Conservation (phyloP, 306 rosid genomes). For the Gynostemma pentaphyllum region DNA sequence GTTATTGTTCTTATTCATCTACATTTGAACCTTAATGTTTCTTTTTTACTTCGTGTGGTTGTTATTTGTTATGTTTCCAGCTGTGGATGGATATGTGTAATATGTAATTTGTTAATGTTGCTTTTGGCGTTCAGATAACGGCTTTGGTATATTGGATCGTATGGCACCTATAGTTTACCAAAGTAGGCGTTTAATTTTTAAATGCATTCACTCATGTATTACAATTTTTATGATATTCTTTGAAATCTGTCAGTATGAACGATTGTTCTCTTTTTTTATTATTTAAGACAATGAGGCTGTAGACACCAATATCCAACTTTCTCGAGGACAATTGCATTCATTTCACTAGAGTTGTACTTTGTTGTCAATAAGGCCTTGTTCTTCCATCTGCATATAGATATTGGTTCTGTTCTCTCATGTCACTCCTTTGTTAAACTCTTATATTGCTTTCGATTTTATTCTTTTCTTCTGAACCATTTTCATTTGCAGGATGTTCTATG, state of each 20-base stretch:
- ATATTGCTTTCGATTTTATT: slow-evolving; percentile 3
- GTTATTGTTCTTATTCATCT: neutral
- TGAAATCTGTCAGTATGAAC: neutral
- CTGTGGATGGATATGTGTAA: no score
- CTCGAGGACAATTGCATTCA: neutral
- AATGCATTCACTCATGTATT: neutral
- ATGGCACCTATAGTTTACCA: neutral
- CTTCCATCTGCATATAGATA: neutral
- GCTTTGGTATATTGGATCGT: neutral
- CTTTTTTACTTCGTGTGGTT: neutral
- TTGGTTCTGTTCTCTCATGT: neutral
- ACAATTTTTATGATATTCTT: neutral
- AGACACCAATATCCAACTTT: neutral
- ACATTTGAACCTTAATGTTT: neutral
- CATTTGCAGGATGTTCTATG: slow-evolving; percentile 75
- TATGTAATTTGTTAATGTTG: neutral
- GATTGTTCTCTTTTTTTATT: neutral
- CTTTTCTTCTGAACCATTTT: neutral
- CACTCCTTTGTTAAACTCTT: neutral
- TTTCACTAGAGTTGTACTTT: neutral
- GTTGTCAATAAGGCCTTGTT: no score
- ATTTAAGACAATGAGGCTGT: neutral
- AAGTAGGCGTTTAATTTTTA: neutral
- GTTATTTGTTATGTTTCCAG: neutral
- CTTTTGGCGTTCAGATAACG: neutral